phyloP scores from a whole-genome alignment of 306 rosid genomes.

The Dryas alaskensis region DNA sequence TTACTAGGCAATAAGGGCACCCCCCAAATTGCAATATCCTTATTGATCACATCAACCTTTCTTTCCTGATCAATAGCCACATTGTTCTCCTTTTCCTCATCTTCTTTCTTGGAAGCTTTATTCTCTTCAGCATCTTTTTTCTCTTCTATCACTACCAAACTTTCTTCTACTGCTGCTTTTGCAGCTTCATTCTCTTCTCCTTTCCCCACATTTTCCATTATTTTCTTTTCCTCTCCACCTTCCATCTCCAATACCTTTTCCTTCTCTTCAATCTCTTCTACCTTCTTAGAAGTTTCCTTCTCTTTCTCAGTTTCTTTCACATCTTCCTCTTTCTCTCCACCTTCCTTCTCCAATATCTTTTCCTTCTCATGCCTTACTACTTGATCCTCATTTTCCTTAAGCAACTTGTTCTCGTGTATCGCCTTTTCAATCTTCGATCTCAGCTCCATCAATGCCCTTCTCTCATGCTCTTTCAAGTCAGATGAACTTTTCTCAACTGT shows the following conservation, averaged over 20 bases:
- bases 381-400: neutral
- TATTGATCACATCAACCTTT: neutral
- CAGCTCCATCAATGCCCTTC: slow-evolving; percentile 2
- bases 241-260: neutral
- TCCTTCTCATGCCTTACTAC: neutral
- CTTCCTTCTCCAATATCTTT: neutral
- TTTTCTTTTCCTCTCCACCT: neutral
- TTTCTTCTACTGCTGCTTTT: neutral
- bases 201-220: neutral
- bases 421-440: slow-evolving; percentile 7
- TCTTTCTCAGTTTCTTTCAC: neutral
- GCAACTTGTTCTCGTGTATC: slow-evolving; percentile 5
- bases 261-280: neutral
- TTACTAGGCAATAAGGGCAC: slow-evolving; percentile 41
- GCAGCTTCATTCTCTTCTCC: neutral
- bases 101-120: neutral
- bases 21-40: slow-evolving; percentile 61
- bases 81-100: neutral
- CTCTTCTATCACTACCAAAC: neutral
- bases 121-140: neutral
- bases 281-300: neutral
- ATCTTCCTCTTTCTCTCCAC: neutral
- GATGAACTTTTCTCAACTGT: neutral
- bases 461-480: slow-evolving; percentile 11
- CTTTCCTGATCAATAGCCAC: neutral